phyloP scores from a whole-genome alignment of 805 yeast genomes.

The Danielia oregonensis region DNA sequence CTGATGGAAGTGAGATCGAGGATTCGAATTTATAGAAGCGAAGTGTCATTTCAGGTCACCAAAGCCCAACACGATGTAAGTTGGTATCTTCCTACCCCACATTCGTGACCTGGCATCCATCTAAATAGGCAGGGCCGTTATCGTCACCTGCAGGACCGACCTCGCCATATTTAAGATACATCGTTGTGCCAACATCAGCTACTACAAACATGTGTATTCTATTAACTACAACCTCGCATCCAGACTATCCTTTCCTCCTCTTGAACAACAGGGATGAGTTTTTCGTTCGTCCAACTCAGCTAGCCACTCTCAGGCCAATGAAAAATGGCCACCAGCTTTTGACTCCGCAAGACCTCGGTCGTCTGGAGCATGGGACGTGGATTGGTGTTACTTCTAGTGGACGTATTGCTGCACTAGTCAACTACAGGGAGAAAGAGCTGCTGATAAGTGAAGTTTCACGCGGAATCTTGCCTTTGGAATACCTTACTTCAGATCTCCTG shows the following conservation, averaged over 20 bases:
- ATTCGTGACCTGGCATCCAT: neutral
- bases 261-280: conserved; percentile 88
- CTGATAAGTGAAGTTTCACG: conserved; percentile 42
- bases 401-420: conserved; percentile 68
- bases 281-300: conserved; percentile 65
- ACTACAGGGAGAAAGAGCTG: conserved; percentile 52
- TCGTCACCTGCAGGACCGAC: neutral
- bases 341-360: conserved; percentile 71
- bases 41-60: no score
- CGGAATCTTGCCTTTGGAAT: conserved; percentile 48
- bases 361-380: conserved; percentile 88
- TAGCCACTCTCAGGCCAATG: conserved; percentile 39
- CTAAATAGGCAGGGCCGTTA: no score
- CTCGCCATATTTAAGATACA: neutral
- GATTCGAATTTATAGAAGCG: neutral
- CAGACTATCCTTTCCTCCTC: conserved; percentile 69
- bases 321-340: conserved; percentile 39
- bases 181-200: no score
- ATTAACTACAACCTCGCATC: conserved; percentile 62
- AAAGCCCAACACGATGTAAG: no score
- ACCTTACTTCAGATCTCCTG: conserved; percentile 29
- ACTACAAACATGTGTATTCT: conserved; percentile 72
- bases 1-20: neutral
- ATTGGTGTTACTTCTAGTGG: conserved; percentile 64
- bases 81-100: neutral